Evolutionary conservation across 805 yeast species (phyloP).

Genomic region (Candida mattraensis): DNA sequence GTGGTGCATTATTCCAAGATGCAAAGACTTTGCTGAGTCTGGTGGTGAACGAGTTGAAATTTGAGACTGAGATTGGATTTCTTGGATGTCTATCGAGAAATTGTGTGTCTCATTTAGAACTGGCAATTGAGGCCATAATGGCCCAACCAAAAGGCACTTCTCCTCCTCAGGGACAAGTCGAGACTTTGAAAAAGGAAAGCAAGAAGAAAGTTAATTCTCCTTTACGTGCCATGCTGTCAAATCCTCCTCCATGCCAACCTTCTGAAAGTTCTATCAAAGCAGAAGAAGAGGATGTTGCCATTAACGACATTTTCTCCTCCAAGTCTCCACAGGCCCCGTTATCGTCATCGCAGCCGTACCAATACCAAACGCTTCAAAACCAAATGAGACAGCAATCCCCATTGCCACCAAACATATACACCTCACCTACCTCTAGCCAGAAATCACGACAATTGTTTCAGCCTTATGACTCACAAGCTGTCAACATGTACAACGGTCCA

Average conservation of each 20-base stretch:
- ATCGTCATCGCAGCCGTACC: conserved; percentile 5
- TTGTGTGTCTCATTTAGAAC: conserved; percentile 56
- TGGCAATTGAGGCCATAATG: conserved; percentile 59
- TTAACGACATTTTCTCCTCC: conserved; percentile 35
- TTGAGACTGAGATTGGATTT: conserved; percentile 50
- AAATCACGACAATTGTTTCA: not conserved
- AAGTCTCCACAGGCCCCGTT: conserved; percentile 10
- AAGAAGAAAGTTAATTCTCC: conserved; percentile 25
- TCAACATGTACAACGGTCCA: too few species aligned
- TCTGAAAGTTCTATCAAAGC: conserved; percentile 9
- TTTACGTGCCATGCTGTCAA: conserved; percentile 17
- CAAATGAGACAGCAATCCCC: conserved; percentile 23
- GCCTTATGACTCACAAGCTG: too few species aligned
- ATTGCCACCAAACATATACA: not conserved
- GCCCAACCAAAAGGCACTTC: conserved; percentile 44
- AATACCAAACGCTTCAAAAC: conserved; percentile 22
- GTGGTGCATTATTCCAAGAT: conserved; percentile 76
- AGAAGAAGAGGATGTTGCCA: conserved; percentile 28
- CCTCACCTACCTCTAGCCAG: too few species aligned
- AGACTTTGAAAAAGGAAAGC: conserved; percentile 19
- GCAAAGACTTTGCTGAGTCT: conserved; percentile 56
- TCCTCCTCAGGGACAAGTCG: conserved; percentile 15
- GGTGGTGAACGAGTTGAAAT: conserved; percentile 49
- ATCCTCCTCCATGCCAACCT: conserved; percentile 1
- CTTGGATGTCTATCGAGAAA: conserved; percentile 63